These are phyloP conservation scores for Phytophthora pseudosyringae DNA, from an alignment of 352 stramenopile species.

Conservation along the genomic window DNA sequence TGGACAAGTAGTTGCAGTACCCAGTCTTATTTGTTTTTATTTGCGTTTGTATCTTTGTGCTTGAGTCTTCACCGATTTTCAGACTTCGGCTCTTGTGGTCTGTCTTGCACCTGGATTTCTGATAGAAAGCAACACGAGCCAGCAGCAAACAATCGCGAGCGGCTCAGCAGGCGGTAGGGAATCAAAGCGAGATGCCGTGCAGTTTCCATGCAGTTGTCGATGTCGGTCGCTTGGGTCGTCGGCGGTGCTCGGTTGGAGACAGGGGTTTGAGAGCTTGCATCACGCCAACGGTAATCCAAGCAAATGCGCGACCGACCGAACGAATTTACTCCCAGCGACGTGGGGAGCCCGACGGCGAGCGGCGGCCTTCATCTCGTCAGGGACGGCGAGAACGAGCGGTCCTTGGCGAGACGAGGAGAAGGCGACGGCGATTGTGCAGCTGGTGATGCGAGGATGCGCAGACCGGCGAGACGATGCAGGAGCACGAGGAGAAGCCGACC, in stretches of 20 bases:
- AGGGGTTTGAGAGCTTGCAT: slow-evolving; percentile 9
- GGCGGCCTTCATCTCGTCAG: slow-evolving; percentile 48
- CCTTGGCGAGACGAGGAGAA: slow-evolving; percentile 47
- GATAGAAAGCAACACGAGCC: slow-evolving; percentile 25
- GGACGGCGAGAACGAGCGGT: slow-evolving; percentile 57
- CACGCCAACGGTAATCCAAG: slow-evolving; percentile 16
- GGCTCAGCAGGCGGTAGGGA: slow-evolving; percentile 13
- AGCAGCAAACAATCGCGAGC: slow-evolving; percentile 32
- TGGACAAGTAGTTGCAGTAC: slow-evolving; percentile 44
- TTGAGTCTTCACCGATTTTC: slow-evolving; percentile 43
- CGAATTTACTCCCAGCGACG: slow-evolving; percentile 48
- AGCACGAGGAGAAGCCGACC: too few species aligned
- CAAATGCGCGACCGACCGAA: slow-evolving; percentile 7
- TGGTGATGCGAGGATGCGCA: slow-evolving; percentile 39
- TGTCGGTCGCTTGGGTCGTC: slow-evolving; percentile 17
- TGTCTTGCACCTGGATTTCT: slow-evolving; percentile 33
- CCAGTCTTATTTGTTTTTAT: slow-evolving; percentile 51
- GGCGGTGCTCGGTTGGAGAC: slow-evolving; percentile 17
- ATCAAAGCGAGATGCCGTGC: slow-evolving; percentile 30
- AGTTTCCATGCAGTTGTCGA: slow-evolving; percentile 34
- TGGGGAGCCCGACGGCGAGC: slow-evolving; percentile 68
- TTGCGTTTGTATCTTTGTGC: slow-evolving; percentile 48
- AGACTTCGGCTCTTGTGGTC: slow-evolving; percentile 28
- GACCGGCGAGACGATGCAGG: slow-evolving; percentile 25
- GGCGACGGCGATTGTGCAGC: slow-evolving; percentile 52